These are phyloP conservation scores for Primulina eburnea DNA, from an alignment of 257 asterid genomes.

Conservation along the genomic window DNA sequence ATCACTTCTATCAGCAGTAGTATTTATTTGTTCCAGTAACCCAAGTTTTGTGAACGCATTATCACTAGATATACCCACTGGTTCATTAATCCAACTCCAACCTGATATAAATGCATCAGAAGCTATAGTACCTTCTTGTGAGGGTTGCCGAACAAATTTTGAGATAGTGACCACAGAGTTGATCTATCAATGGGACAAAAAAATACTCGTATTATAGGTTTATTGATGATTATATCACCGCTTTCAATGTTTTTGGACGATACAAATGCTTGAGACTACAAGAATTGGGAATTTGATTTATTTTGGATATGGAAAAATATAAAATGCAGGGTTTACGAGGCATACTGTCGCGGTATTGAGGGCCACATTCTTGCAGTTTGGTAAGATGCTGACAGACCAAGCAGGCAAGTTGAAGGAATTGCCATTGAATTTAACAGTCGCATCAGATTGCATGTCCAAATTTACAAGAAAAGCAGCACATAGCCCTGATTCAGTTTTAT, in stretches of 20 bases:
- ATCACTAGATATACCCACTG: conserved; percentile 75
- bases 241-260: conserved; percentile 2
- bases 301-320: background rate
- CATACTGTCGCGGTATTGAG: conserved; percentile 79
- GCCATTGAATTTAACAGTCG: conserved; percentile 64
- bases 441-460: conserved; percentile 50
- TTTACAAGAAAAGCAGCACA: conserved; percentile 87
- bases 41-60: conserved; percentile 53
- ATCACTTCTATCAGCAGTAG: conserved; percentile 79
- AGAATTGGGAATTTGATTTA: background rate
- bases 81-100: conserved; percentile 85
- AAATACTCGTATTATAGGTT: conserved; percentile 15
- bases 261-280: conserved; percentile 1
- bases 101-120: conserved; percentile 40
- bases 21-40: conserved; percentile 75
- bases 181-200: conserved; percentile 48
- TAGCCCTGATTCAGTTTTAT: conserved; percentile 60
- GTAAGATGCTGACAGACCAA: conserved; percentile 95
- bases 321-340: conserved; percentile 12
- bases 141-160: conserved; percentile 45
- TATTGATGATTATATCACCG: background rate
- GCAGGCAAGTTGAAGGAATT: conserved; percentile 70
- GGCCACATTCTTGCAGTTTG: conserved; percentile 80
- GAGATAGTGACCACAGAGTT: conserved; percentile 54
- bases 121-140: conserved; percentile 38